A percentile compares a stretch with the other conserved stretches of the same genome.
phyloP scores from a whole-genome alignment of 176 grass and related monocot species.

The barley (Hordeum vulgare) region DNA sequence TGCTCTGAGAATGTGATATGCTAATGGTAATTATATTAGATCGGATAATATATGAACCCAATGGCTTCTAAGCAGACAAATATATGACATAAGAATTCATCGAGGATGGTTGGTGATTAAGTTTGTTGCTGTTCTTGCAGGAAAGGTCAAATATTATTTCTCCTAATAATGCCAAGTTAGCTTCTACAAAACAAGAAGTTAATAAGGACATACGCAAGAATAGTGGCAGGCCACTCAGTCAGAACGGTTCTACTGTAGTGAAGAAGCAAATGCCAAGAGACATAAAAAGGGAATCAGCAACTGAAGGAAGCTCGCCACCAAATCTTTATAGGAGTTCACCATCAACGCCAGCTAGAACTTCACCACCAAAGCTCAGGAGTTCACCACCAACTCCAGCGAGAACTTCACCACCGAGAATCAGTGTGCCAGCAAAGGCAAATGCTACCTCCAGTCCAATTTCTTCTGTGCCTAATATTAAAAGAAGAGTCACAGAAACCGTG shows the following conservation, averaged over 20 bases:
- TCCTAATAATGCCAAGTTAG: slow-evolving; percentile 39
- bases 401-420: slow-evolving; percentile 20
- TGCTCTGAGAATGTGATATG: neutral
- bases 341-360: slow-evolving; percentile 1
- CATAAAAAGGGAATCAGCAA: slow-evolving; percentile 26
- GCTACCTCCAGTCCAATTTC: slow-evolving; percentile 18
- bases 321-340: slow-evolving; percentile 29
- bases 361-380: slow-evolving; percentile 16
- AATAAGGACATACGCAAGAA: slow-evolving; percentile 32
- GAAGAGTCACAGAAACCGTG: slow-evolving; percentile 58
- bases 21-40: neutral
- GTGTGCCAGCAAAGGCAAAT: slow-evolving; percentile 30
- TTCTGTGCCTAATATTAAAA: slow-evolving; percentile 42
- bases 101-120: slow-evolving; percentile 20
- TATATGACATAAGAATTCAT: neutral
- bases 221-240: slow-evolving; percentile 18
- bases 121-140: slow-evolving; percentile 63
- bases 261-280: slow-evolving; percentile 40
- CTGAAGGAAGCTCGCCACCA: slow-evolving; percentile 29
- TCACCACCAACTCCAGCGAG: slow-evolving; percentile 15
- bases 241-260: slow-evolving; percentile 21
- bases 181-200: slow-evolving; percentile 52
- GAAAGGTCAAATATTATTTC: slow-evolving; percentile 38
- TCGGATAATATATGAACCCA: neutral
- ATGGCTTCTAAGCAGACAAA: neutral